phyloP scores from a whole-genome alignment of 2,329 filamentous ascomycete genomes.

The Colletotrichum spinosum region DNA sequence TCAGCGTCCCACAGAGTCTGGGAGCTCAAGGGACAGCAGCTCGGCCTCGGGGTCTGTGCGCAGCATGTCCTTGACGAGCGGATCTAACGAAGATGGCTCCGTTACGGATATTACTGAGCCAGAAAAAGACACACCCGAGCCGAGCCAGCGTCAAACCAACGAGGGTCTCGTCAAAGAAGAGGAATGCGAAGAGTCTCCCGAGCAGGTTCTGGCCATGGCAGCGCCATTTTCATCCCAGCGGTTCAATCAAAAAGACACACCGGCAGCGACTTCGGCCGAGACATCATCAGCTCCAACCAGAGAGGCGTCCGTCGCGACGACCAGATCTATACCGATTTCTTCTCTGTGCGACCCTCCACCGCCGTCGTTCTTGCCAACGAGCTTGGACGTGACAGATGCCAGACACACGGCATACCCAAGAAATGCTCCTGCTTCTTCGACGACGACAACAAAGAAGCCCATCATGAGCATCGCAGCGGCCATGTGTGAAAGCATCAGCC shows the following conservation, averaged over 20 bases:
- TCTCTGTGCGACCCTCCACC: constrained; percentile 34
- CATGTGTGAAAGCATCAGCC: constrained; percentile 12
- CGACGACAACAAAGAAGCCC: neutral
- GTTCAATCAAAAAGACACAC: neutral
- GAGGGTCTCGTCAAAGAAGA: constrained; percentile 47
- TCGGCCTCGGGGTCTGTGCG: constrained; percentile 49
- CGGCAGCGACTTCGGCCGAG: neutral
- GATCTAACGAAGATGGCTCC: constrained; percentile 45
- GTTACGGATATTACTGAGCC: constrained; percentile 63
- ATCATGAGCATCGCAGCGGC: constrained; percentile 34
- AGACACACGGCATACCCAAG: constrained; percentile 10
- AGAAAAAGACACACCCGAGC: constrained; percentile 59
- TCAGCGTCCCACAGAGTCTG: constrained; percentile 30
- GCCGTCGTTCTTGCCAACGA: constrained; percentile 11
- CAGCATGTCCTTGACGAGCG: constrained; percentile 47
- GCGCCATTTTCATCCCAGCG: constrained; percentile 21
- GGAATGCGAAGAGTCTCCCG: constrained; percentile 42
- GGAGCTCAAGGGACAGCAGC: constrained; percentile 50
- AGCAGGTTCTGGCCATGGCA: constrained; percentile 36
- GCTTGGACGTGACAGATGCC: neutral
- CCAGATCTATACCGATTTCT: constrained; percentile 31
- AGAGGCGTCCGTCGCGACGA: constrained; percentile 16
- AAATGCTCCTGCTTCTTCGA: neutral
- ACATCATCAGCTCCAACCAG: neutral
- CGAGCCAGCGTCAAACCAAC: constrained; percentile 47